Conservation (phyloP, 176 grass and related monocot genomes). For the Metroxylon sagu region DNA sequence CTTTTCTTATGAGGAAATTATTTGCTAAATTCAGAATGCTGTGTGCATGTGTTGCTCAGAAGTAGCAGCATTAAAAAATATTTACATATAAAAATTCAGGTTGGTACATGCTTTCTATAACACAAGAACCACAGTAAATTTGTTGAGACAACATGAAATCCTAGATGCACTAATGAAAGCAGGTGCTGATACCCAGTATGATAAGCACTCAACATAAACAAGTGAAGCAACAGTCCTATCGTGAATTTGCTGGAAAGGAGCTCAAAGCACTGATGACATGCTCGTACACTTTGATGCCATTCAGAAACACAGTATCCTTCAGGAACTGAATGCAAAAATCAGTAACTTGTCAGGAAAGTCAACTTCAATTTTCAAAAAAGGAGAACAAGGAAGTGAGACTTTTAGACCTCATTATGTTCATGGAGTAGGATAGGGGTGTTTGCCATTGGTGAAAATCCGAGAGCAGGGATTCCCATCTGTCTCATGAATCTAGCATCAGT, state of each 20-base stretch:
- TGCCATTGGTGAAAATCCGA: slow-evolving; percentile 89
- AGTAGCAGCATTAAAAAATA: too few species aligned
- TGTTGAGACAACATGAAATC: too few species aligned
- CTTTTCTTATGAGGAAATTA: too few species aligned
- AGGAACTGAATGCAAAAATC: slow-evolving; percentile 45
- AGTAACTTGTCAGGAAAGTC: background rate
- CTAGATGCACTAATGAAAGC: too few species aligned
- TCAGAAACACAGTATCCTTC: slow-evolving; percentile 71
- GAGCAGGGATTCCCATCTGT: slow-evolving; percentile 63
- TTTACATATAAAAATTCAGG: too few species aligned
- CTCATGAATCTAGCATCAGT: slow-evolving; percentile 78
- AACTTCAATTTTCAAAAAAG: background rate
- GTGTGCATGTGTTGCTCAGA: too few species aligned
- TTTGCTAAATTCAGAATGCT: too few species aligned
- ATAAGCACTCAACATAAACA: too few species aligned
- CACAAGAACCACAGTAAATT: too few species aligned
- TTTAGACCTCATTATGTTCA: slow-evolving; percentile 67
- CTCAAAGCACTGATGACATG: slow-evolving; percentile 64
- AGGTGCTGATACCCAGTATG: too few species aligned
- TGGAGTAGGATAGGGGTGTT: slow-evolving; percentile 84
- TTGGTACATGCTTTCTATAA: too few species aligned
- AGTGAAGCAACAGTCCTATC: background rate
- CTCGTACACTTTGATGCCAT: slow-evolving; percentile 80
- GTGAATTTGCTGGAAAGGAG: slow-evolving; percentile 31
- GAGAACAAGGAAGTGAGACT: background rate